Percentiles rank a stretch among this genome's conserved stretches.
Conservation (phyloP, 2,329 filamentous ascomycete genomes). For the Botrytis galanthina region DNA sequence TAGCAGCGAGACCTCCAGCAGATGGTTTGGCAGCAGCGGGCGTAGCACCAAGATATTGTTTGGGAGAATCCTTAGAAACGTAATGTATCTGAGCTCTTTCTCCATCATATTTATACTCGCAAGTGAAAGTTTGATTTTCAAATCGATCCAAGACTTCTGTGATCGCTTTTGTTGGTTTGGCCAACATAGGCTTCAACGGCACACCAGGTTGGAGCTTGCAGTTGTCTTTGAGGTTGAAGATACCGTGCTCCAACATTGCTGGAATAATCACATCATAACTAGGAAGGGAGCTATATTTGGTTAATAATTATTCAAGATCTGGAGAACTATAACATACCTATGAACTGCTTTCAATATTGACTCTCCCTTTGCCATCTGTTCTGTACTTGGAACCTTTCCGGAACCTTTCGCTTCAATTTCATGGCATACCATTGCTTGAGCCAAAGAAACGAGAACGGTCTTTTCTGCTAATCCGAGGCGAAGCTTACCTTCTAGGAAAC, state of each 20-base stretch:
- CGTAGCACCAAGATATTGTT: slow-evolving; percentile 64
- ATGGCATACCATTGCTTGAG: slow-evolving; percentile 83
- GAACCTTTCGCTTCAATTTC: slow-evolving; percentile 69
- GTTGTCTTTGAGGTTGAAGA: slow-evolving; percentile 75
- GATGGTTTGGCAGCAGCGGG: slow-evolving; percentile 57
- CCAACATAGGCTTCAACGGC: slow-evolving; percentile 96
- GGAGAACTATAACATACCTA: slow-evolving; percentile 52
- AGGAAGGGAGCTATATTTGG: slow-evolving; percentile 71
- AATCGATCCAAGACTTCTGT: slow-evolving; percentile 97
- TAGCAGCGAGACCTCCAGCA: slow-evolving; percentile 70
- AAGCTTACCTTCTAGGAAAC: slow-evolving; percentile 92
- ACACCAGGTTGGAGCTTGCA: slow-evolving; percentile 94
- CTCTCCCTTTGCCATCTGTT: slow-evolving; percentile 80
- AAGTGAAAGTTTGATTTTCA: slow-evolving; percentile 92
- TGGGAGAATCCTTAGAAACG: slow-evolving; percentile 74
- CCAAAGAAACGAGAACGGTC: slow-evolving; percentile 84
- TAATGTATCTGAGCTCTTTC: slow-evolving; percentile 99
- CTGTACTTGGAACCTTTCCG: slow-evolving; percentile 63
- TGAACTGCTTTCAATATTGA: slow-evolving; percentile 85
- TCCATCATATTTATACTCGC: slow-evolving; percentile 98
- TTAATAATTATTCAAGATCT: slow-evolving; percentile 37
- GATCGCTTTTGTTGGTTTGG: slow-evolving; percentile 96
- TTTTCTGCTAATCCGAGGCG: slow-evolving; percentile 88
- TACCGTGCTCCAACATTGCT: slow-evolving; percentile 80
- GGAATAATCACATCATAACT: slow-evolving; percentile 95